A percentile compares a stretch with the other conserved stretches of the same genome.
Conservation (phyloP, 192 early-diverging fungal genomes). For the Glomus cerebriforme region DNA sequence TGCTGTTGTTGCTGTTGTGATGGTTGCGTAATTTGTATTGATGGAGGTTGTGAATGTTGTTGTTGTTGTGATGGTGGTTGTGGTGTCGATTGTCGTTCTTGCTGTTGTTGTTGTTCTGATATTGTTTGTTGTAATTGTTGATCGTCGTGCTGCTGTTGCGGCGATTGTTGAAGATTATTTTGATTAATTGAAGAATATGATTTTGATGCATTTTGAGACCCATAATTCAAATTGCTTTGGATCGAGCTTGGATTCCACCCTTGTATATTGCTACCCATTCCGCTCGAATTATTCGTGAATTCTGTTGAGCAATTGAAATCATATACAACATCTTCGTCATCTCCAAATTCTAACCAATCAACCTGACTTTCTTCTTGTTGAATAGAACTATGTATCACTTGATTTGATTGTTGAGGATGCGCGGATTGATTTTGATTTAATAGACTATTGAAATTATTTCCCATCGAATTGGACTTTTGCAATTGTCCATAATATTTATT, state of each 20-base stretch:
- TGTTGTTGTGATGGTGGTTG: background rate
- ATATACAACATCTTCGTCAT: constrained; percentile 25
- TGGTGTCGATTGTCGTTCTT: background rate
- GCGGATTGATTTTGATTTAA: constrained; percentile 4
- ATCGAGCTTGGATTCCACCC: constrained; percentile 18
- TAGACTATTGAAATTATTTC: constrained; percentile 21
- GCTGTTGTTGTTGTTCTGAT: constrained; percentile 6
- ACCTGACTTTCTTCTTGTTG: constrained; percentile 14
- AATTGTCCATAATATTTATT: constrained; percentile 29
- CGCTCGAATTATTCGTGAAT: background rate
- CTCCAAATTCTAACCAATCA: constrained; percentile 19
- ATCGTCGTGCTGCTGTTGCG: constrained; percentile 14
- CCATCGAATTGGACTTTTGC: background rate
- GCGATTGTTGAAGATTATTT: constrained; percentile 6
- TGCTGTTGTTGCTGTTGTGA: constrained; percentile 17
- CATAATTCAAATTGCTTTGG: constrained; percentile 24
- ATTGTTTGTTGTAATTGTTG: constrained; percentile 5
- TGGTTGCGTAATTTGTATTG: background rate
- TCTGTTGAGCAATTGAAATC: constrained; percentile 22
- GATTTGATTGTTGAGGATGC: constrained; percentile 17
- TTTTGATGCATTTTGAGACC: constrained; percentile 12
- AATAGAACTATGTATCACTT: constrained; percentile 1
- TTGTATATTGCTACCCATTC: background rate
- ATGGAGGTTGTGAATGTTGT: background rate
- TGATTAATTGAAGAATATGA: constrained; percentile 27